Evolutionary conservation across 495 filamentous ascomycete genomes (phyloP).

Genomic region (Parachaetomium inaequale): DNA sequence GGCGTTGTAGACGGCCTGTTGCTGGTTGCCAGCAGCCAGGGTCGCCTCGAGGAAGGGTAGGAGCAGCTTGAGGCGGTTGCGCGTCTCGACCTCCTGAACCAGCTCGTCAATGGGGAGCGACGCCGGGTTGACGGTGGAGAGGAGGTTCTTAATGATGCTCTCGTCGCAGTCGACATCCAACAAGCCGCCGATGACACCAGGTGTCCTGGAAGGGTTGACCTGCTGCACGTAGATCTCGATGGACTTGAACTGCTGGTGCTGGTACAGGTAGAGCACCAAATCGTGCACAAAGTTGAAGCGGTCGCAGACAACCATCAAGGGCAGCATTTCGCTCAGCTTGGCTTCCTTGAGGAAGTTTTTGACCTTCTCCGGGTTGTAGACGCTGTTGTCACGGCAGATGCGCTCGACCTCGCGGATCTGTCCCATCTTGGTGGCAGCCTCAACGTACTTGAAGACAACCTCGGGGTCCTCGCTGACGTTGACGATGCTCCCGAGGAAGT

Average conservation of each 20-base stretch:
- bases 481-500: conserved; percentile 96
- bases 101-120: conserved; percentile 95
- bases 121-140: conserved; percentile 78
- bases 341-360: conserved; percentile 99
- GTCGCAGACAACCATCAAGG: conserved; percentile 97
- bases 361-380: conserved; percentile 94
- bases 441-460: conserved; percentile 98
- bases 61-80: conserved; percentile 93
- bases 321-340: conserved; percentile 84
- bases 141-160: conserved; percentile 85
- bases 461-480: conserved; percentile 94
- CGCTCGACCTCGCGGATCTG: conserved; percentile 95
- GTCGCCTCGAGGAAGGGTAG: conserved; percentile 96
- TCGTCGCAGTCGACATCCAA: conserved; percentile 98
- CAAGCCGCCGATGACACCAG: conserved; percentile 91
- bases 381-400: conserved; percentile 89
- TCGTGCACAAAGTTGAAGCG: conserved; percentile 98
- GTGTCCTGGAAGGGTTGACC: conserved; percentile 90
- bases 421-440: conserved; percentile 87
- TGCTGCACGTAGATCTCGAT: conserved; percentile 99
- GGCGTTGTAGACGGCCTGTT: conserved; percentile 97
- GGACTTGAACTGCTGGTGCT: conserved; percentile 99
- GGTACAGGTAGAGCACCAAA: conserved; percentile 93
- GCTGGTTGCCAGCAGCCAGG: conserved; percentile 85
- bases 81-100: conserved; percentile 87